Evolutionary conservation across 1,139 yeast genomes (phyloP).

Genomic region (Zygotorulaspora mrakii): DNA sequence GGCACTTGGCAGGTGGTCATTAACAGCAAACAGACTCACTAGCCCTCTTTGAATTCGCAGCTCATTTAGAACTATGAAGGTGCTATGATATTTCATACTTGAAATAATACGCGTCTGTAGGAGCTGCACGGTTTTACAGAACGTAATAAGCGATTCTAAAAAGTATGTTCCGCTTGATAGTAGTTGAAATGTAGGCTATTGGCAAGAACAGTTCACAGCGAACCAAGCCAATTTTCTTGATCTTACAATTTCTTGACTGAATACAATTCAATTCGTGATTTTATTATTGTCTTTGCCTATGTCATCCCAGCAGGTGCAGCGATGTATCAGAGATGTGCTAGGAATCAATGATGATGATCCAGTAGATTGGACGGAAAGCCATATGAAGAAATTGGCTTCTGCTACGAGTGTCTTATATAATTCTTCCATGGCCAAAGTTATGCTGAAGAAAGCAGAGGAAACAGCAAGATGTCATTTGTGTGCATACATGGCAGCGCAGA

Average conservation of each 20-base stretch:
- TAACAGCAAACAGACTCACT: not conserved
- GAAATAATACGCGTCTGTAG: not conserved
- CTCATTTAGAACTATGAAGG: too few relatives aligned
- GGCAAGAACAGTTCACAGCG: too few relatives aligned
- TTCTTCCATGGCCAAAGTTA: conserved; percentile 48
- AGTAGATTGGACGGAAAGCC: conserved; percentile 45
- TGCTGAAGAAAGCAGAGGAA: conserved; percentile 51
- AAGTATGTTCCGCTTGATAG: too few relatives aligned
- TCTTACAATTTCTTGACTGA: too few relatives aligned
- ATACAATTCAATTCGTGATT: too few relatives aligned
- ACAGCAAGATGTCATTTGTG: conserved; percentile 63
- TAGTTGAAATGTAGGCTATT: not conserved
- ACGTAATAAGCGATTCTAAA: not conserved
- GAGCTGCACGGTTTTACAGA: not conserved
- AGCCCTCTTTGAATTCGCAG: not conserved
- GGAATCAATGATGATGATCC: conserved; percentile 19
- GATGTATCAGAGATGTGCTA: conserved; percentile 23
- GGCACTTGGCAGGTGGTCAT: conserved; percentile 1
- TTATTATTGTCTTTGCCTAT: conserved; percentile 7
- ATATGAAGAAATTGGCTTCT: conserved; percentile 46
- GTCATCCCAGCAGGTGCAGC: conserved; percentile 25
- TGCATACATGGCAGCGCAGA: conserved; percentile 57
- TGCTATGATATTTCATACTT: too few relatives aligned
- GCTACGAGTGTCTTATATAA: conserved; percentile 52
- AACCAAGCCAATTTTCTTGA: too few relatives aligned